Evolutionary conservation across 164 flowering plant genomes (phyloP), one percentile per base, ranked within the genome.

Genomic region (Macadamia tetraphylla): DNA sequence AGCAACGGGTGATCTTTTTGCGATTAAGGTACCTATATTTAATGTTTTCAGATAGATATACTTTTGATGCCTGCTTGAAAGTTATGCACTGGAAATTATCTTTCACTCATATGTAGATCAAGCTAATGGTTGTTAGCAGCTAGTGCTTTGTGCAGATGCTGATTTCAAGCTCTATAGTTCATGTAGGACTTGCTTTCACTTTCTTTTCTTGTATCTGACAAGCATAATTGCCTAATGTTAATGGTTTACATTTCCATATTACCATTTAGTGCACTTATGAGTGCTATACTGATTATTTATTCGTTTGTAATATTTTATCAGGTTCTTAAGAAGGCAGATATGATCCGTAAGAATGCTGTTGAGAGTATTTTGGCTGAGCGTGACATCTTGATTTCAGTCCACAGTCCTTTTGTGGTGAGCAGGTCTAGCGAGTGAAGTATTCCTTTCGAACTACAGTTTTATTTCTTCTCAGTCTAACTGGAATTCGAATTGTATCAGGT

Each of bases 371-470:
- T 95, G 78, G 99, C 97, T 17, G 99, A 95, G 78, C 93, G 99
- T 64, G 88, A 95, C 82, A 95, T 95, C 70, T 82, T 95, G 66
- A 95, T 95, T 73, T 84, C 96, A 63, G 99, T 95, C 55, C 97
- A 97, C 81, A 89, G 91, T 81, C 98, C 92, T 64, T 93, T 95
- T 86, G 99, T 95, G 98, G 99, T 95, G 84, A 87, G 98, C 77
- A 73, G 75, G 69, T 78, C 70, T 79, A 69, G 42, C 64, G 53
- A 32, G 44, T 35, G 52, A 43, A 64, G 61, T 48, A 67, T 70
- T 68, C 69, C 70, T 0, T 58, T 17, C 60, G 60, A 18, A 31
- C 51, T 53, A 60, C 31, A 17, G 40, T 13, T 7, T 67, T 11
- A 46, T 29, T 64, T 14, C 0, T 71, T 65, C 52, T 32, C 17